Evolutionary conservation across 2,329 filamentous ascomycete genomes (phyloP), one percentile per base, ranked within the genome.

Genomic region (Byssoonygena ceratinophila): DNA sequence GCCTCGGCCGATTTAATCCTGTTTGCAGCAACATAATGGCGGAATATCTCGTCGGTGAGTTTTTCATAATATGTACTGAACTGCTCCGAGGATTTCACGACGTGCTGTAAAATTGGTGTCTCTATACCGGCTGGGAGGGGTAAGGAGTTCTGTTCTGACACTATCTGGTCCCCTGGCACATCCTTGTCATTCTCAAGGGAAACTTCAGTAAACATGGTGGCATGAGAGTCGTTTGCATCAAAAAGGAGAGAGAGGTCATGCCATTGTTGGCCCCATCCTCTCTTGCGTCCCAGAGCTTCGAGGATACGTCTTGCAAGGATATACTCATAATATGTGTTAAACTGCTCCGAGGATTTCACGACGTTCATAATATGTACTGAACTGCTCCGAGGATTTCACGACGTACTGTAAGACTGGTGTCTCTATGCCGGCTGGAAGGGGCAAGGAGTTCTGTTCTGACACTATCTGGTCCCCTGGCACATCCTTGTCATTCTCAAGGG

Each of bases 1-100:
- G 82, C 78, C 59, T 94, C 83, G 0, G 85, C 83, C 6, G 87
- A 86, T 60, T 94, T 84, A 0, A 76, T 76, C 57, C 91, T 85
- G 52, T 83, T 85, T 3, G 90, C 88, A 3, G 88, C 80, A 12
- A 82, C 82, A 64, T 87, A 94, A 63, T 95, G 86, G 1, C 85
- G 84, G 53, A 94, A 79, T 2, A 90, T 83, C 56, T 86, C 83
- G 60, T 92, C 85, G 6, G 87, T 95, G n/a, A 96, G 74, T 8
- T 80, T 82, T 63, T 91, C 81, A 60, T 84, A 86, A 0, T 83
- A 71, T 5, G 74, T 73, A 57, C 83, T 83, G 59, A 85, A 90
- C 46, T 80, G 78, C 14, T 80, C 78, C 52, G 74, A 71, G 29
- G 77, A 82, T 55, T 78, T 75, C 1, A 86, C 69, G 0, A 83